A percentile compares a stretch with the other conserved stretches of the same genome.
phyloP scores from a whole-genome alignment of 2,329 filamentous ascomycete species.

The Myriosclerotinia curreyana region DNA sequence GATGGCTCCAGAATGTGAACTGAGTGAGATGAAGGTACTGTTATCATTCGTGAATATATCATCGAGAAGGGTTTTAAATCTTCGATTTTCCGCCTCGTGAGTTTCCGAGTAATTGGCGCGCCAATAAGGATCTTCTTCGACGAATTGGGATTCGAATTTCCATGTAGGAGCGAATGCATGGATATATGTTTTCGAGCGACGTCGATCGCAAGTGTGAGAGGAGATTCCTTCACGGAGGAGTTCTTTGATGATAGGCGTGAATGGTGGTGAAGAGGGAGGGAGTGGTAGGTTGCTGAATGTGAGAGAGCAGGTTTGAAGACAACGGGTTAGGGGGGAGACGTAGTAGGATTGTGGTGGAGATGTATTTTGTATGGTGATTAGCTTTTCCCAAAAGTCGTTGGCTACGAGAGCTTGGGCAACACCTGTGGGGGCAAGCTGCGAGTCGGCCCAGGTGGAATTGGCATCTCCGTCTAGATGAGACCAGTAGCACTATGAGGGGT shows the following conservation, averaged over 20 bases:
- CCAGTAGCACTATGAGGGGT: slow-evolving; percentile 58
- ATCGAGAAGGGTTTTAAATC: slow-evolving; percentile 51
- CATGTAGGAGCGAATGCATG: slow-evolving; percentile 47
- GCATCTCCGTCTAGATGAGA: slow-evolving; percentile 60
- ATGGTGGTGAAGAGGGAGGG: slow-evolving; percentile 51
- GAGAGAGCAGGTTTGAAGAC: slow-evolving; percentile 57
- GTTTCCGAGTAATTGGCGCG: slow-evolving; percentile 45
- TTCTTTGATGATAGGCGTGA: slow-evolving; percentile 62
- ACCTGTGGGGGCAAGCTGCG: slow-evolving; percentile 58
- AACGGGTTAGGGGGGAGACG: slow-evolving; percentile 60
- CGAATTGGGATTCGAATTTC: slow-evolving; percentile 59
- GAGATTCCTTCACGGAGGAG: slow-evolving; percentile 63
- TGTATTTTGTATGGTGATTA: slow-evolving; percentile 52
- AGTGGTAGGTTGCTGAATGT: slow-evolving; percentile 57
- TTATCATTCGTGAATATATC: slow-evolving; percentile 54
- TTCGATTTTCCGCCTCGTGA: slow-evolving; percentile 47
- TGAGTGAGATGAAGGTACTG: slow-evolving; percentile 57
- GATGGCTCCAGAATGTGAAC: slow-evolving; percentile 59
- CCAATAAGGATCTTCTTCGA: slow-evolving; percentile 55
- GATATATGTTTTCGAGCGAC: slow-evolving; percentile 55
- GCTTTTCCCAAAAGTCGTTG: slow-evolving; percentile 57
- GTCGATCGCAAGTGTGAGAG: slow-evolving; percentile 66
- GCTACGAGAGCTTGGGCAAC: slow-evolving; percentile 56
- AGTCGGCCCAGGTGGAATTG: slow-evolving; percentile 61
- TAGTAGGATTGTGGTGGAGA: slow-evolving; percentile 63